Evolutionary conservation across 1,284 basidiomycete genomes (phyloP), one percentile per base, ranked within the genome.

Genomic region (Peniophora sp.): DNA sequence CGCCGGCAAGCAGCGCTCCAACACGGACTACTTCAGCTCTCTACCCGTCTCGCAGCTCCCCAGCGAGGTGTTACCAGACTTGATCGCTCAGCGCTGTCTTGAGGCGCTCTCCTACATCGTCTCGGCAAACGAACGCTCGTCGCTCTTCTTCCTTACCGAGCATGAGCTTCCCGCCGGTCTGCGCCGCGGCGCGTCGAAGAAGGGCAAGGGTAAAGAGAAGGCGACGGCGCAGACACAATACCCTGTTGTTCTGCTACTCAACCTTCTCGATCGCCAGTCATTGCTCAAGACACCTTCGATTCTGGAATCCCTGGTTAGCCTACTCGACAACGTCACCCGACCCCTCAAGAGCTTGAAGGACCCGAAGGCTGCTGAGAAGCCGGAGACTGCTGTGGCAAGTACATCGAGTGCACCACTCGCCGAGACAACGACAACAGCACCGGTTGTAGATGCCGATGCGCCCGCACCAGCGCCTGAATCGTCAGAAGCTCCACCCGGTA

Each of bases 141-240:
- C 92, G 1, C 68, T 92, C 18, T 97, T 94, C 75, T 97, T 98
- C 81, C 74, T 98, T 52, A 91, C 86, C 0, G 95, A 97, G 66
- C 92, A 97, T 60, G 95, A 97, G 58, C 71, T 93, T 24, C 83
- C 88, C 3, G 75, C 76, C 15, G 85, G 87, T 32, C 74, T 94
- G 22, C 82, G 83, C 56, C 82, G 83, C 58, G 67, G 73, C 6
- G 68, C 75, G 0, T 77, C 78, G 11, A 91, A 86, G 68, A 96
- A 96, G 66, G 92, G 92, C 18, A 96, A 96, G 67, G 92, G 91
- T 18, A 97, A 97, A 68, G 92, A 94, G 64, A 91, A 89, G 64
- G 83, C 85, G 58, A 68, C 73, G 1, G 75, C 87, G 0, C 88
- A 91, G 62, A 85, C 85, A 0, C 89, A 93, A 61, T 96, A 88